Evolutionary conservation across 768 basidiomycete species (phyloP).

Genomic region (Phallus indusiatus): DNA sequence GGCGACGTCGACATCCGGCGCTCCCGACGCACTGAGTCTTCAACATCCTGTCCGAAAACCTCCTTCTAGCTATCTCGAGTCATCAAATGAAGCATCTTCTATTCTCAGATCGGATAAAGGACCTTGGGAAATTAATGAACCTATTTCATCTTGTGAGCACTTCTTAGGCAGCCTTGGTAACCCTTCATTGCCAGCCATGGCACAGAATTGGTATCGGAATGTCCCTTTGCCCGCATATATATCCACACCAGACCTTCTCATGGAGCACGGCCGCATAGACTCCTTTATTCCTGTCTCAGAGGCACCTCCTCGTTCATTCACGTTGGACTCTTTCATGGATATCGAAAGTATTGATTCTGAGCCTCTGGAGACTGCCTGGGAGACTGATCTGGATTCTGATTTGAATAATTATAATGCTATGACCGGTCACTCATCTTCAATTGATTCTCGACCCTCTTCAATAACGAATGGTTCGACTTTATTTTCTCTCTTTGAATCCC

Average conservation of each 20-base stretch:
- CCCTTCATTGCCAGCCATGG: too few species aligned
- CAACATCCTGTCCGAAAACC: neutral
- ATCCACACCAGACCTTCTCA: neutral
- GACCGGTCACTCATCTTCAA: neutral
- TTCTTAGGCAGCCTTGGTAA: too few species aligned
- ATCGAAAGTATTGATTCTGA: neutral
- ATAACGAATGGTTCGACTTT: neutral
- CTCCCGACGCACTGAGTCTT: too few species aligned
- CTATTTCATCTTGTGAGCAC: neutral
- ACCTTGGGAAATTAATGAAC: neutral
- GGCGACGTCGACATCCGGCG: too few species aligned
- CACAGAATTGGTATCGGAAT: too few species aligned
- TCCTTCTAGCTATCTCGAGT: neutral
- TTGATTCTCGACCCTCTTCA: neutral
- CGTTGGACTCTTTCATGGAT: neutral
- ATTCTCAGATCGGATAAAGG: neutral
- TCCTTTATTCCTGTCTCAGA: neutral
- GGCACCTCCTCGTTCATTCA: neutral
- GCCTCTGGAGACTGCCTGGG: neutral
- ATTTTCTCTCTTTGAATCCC: neutral
- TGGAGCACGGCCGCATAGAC: neutral
- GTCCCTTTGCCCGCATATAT: neutral
- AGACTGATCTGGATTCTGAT: too few species aligned
- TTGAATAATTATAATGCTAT: neutral
- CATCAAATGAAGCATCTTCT: neutral